These are phyloP conservation scores for Populus deltoides DNA, from an alignment of 345 rosid genomes.

Conservation along the genomic window DNA sequence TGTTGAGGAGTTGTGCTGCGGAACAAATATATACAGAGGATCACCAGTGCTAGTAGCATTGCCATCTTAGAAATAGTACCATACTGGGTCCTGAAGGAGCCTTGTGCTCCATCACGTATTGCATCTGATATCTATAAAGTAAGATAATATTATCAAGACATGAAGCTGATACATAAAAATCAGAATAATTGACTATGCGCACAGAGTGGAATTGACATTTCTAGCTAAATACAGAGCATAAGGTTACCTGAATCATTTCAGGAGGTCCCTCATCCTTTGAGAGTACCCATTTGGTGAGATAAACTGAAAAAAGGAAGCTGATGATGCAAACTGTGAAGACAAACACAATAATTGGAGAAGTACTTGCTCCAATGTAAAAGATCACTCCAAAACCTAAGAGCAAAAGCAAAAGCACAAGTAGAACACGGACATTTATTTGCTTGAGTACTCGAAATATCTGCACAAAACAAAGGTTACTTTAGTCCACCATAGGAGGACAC, in stretches of 20 bases:
- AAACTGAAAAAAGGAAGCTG: conserved; percentile 71
- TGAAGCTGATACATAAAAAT: not conserved
- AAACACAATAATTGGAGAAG: conserved; percentile 89
- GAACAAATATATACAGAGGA: conserved; percentile 78
- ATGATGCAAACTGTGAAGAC: conserved; percentile 80
- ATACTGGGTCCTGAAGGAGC: conserved; percentile 96
- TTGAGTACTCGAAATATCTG: conserved; percentile 81
- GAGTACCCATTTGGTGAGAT: conserved; percentile 93
- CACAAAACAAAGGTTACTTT: conserved; percentile 13
- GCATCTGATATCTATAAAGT: conserved; percentile 91
- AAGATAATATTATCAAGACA: conserved; percentile 31
- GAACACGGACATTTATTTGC: conserved; percentile 80
- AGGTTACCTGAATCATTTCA: conserved; percentile 83
- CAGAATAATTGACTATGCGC: not conserved
- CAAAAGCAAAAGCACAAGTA: conserved; percentile 44
- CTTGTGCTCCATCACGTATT: conserved; percentile 99
- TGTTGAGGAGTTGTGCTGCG: conserved; percentile 91
- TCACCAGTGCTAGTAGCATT: conserved; percentile 74
- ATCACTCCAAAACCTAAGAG: conserved; percentile 69
- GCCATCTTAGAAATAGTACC: conserved; percentile 99
- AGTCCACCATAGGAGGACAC: not conserved
- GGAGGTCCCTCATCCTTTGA: conserved; percentile 99
- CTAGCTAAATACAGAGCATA: conserved; percentile 3
- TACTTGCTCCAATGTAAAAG: conserved; percentile 82
- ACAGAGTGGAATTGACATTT: not conserved